Base-by-base conservation (phyloP, 495 filamentous ascomycete genomes). In the Aspergillus mulundensis region DNA sequence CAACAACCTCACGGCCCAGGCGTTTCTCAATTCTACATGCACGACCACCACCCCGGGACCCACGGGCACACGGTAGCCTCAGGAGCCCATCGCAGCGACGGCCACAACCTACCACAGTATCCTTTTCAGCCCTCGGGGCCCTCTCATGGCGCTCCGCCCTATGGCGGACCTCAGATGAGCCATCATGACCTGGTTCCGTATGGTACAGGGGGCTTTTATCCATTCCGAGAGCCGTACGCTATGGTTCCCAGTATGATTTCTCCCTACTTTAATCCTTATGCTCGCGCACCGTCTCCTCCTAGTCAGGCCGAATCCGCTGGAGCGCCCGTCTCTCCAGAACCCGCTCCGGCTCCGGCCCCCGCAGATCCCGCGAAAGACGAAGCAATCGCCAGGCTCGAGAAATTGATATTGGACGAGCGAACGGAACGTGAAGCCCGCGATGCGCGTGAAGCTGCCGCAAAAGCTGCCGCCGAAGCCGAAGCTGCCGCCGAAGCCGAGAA, bases 131-230 rank as follows among this genome's bases (percentile, higher is more conserved):
- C 69, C 54, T 63, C 59, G 23, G 58, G 70, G 36, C 62, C 57
- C 20, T 55, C 68, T 4, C 70, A 72, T 61, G 63, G 61, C 28
- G 55, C 66, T 18, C 30, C 64, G 2, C 68, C 65, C n/a, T 81
- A 73, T 55, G 65, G 61, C 8, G 73, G 65, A 7, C 56, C 72
- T 28, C 69, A 72, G 8, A 58, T 69, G 46, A 56, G 54, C 20
- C 39, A 57, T 10, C 79, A 82, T 38, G 81, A 83, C 19, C 52
- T 84, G 55, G 74, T 84, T 58, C 69, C 74, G 5, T 84, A 81
- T 54, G 64, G 62, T 19, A 67, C 66, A 50, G 62, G 64, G 24
- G 65, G 56, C 2, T 82, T 75, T 60, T 77, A 78, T 51, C 70
- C 69, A 14, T 73, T 70, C 56, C 66, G 67, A 20, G 71, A 73